A percentile compares a stretch with the other conserved stretches of the same genome.
These are phyloP conservation scores for Brassica balearica DNA, from an alignment of 441 rosid species.

Conservation along the genomic window DNA sequence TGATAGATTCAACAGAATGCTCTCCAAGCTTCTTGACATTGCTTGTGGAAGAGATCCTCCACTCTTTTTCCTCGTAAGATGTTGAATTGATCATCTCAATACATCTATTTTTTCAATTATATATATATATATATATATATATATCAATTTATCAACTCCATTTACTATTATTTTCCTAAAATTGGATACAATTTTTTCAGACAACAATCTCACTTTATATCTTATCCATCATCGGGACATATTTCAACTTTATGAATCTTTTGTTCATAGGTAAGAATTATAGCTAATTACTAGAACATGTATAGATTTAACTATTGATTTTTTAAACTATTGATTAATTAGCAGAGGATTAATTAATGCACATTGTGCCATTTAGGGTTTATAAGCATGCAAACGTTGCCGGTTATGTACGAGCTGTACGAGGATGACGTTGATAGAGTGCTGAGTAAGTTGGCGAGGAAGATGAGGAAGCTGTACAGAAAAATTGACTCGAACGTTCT, in stretches of 20 bases:
- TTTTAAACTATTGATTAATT: neutral
- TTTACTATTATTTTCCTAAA: neutral
- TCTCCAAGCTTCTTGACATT: constrained; percentile 54
- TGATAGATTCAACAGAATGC: constrained; percentile 48
- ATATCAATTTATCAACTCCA: neutral
- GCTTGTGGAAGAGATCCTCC: constrained; percentile 71
- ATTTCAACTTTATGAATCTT: constrained; percentile 74
- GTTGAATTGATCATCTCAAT: constrained; percentile 1
- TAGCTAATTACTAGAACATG: neutral
- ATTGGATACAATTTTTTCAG: constrained; percentile 45
- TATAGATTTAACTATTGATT: neutral
- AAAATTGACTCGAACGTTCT: no score
- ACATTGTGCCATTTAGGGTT: constrained; percentile 48
- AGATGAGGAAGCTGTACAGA: no score
- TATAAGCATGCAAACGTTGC: constrained; percentile 63
- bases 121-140: neutral
- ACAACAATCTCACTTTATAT: constrained; percentile 57
- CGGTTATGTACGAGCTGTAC: constrained; percentile 63
- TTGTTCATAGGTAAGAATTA: constrained; percentile 64
- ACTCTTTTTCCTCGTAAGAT: constrained; percentile 59
- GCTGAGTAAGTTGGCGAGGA: constrained; percentile 35
- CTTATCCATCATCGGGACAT: constrained; percentile 72
- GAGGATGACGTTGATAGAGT: constrained; percentile 69
- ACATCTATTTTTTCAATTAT: neutral
- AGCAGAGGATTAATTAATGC: neutral